phyloP scores from a whole-genome alignment of 441 rosid genomes.

The Erodium trifolium region DNA sequence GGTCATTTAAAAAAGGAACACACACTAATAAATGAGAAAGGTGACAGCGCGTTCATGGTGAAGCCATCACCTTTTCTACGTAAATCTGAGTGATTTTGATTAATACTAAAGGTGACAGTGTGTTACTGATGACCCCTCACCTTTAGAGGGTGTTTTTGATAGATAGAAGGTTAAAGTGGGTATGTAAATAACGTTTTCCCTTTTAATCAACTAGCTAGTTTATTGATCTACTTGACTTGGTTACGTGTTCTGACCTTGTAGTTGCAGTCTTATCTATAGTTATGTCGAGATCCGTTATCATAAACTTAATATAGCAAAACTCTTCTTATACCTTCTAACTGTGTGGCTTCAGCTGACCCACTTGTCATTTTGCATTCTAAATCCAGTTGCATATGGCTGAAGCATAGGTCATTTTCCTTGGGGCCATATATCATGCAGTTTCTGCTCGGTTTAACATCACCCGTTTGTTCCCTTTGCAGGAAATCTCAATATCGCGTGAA shows the following conservation, averaged over 20 bases:
- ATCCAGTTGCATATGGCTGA: background rate
- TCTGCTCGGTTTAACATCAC: slow-evolving; percentile 10
- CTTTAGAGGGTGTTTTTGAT: too few species aligned
- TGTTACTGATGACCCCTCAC: too few species aligned
- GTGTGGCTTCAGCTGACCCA: background rate
- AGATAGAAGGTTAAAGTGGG: too few species aligned
- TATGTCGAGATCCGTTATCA: background rate
- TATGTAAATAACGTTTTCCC: too few species aligned
- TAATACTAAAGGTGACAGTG: too few species aligned
- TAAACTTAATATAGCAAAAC: background rate
- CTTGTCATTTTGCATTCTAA: background rate
- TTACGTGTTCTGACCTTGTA: background rate
- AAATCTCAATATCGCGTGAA: slow-evolving; percentile 43
- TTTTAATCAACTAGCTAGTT: background rate
- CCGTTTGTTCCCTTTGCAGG: slow-evolving; percentile 32
- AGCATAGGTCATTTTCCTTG: background rate
- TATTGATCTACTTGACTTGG: background rate
- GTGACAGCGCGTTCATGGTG: too few species aligned
- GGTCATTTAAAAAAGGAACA: too few species aligned
- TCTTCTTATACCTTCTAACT: background rate
- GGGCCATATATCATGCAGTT: background rate
- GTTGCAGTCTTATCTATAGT: background rate
- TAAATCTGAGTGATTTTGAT: too few species aligned
- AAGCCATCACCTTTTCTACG: too few species aligned
- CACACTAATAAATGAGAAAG: too few species aligned